Conservation (phyloP, 1,284 basidiomycete species). For the Ustilago curta region DNA sequence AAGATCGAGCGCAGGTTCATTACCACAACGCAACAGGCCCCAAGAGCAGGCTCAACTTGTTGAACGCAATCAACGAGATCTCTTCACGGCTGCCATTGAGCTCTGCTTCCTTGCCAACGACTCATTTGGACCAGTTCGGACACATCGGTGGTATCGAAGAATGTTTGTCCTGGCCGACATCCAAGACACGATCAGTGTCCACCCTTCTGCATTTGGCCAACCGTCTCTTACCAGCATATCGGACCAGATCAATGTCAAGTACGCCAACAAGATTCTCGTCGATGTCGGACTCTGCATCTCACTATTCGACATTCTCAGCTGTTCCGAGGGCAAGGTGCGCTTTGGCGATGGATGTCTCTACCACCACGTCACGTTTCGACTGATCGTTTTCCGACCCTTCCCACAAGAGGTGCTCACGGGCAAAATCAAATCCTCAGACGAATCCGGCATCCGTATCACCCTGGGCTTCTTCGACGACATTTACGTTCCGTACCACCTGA, state of each 20-base stretch:
- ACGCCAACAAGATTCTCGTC: constrained; percentile 90
- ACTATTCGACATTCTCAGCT: constrained; percentile 85
- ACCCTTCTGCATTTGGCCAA: constrained; percentile 79
- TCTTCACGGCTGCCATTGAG: too few species aligned
- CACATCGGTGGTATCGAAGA: neutral
- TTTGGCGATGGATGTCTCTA: constrained; percentile 95
- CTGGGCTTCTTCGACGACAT: constrained; percentile 95
- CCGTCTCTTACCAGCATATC: constrained; percentile 80
- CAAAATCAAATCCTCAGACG: constrained; percentile 80
- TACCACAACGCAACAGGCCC: neutral
- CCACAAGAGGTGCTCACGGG: constrained; percentile 88
- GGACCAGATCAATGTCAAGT: constrained; percentile 88
- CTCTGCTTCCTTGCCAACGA: neutral
- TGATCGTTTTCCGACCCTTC: constrained; percentile 93
- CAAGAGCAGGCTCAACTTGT: neutral
- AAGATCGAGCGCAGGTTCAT: neutral
- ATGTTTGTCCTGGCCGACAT: constrained; percentile 64
- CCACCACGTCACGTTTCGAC: constrained; percentile 91
- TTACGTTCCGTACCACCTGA: constrained; percentile 76
- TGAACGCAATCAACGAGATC: neutral
- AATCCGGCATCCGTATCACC: constrained; percentile 78
- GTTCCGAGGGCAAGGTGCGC: constrained; percentile 89
- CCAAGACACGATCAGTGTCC: constrained; percentile 81
- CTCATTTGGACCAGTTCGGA: neutral
- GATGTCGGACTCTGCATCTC: constrained; percentile 90